Percentiles rank a stretch among this genome's conserved stretches.
These are phyloP conservation scores for Skeletonema grethae DNA, from an alignment of 108 stramenopile genomes.

Conservation along the genomic window DNA sequence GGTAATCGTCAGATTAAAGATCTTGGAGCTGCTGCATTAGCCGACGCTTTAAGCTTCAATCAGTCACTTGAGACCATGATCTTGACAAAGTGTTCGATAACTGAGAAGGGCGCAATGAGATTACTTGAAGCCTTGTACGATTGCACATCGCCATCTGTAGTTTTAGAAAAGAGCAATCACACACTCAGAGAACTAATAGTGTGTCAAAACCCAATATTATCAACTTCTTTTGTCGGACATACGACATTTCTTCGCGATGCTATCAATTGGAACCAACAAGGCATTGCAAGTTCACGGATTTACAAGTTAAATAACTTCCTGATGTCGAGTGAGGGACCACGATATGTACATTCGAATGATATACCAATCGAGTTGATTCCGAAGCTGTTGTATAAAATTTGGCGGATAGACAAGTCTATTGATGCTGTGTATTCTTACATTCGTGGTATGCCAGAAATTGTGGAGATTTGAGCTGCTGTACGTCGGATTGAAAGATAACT, in stretches of 20 bases:
- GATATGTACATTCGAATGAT: conserved; percentile 14
- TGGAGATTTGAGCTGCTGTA: conserved; percentile 7
- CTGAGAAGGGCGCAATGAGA: conserved; percentile 5
- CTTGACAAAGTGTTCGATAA: conserved; percentile 26
- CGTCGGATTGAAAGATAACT: neutral
- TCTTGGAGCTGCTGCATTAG: conserved; percentile 10
- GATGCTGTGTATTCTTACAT: conserved; percentile 15
- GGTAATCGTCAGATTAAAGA: conserved; percentile 24
- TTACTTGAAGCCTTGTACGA: conserved; percentile 19
- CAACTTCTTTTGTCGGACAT: neutral
- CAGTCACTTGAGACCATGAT: conserved; percentile 19
- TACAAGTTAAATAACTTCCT: conserved; percentile 20
- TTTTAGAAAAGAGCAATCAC: conserved; percentile 26
- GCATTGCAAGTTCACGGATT: conserved; percentile 11
- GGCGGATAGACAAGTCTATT: conserved; percentile 10
- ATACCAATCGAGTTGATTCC: conserved; percentile 22
- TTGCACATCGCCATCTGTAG: conserved; percentile 5
- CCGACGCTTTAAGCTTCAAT: conserved; percentile 6
- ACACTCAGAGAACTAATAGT: conserved; percentile 13
- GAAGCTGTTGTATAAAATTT: conserved; percentile 7
- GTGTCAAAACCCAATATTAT: conserved; percentile 10
- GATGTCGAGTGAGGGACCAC: conserved; percentile 8
- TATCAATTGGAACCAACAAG: conserved; percentile 17
- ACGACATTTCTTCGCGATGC: conserved; percentile 1
- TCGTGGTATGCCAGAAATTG: conserved; percentile 14